Evolutionary conservation across 2,329 filamentous ascomycete species (phyloP), one percentile per base, ranked within the genome.

Genomic region (Arthroderma uncinatum): DNA sequence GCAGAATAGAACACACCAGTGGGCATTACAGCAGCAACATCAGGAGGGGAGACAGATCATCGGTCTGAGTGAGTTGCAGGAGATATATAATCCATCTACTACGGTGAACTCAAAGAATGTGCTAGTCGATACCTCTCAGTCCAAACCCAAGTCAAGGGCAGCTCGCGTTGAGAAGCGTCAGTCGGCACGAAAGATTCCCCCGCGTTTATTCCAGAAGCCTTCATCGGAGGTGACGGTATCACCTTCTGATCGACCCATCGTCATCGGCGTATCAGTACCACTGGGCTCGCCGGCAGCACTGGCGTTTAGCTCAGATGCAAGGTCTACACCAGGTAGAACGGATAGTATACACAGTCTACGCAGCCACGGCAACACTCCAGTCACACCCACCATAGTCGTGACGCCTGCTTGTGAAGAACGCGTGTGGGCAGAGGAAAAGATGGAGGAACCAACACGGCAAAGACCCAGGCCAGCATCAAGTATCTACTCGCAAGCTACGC

Each of bases 241-340:
- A 2, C 74, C 74, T 1, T 74, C 72, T 1, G 73, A 75, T 28
- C 65, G 73, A 10, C 70, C 73, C 10, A 73, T 78, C 14, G 68
- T 75, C 58, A 78, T 78, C 55, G 75, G 76, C 9, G 67, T 76
- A 8, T 70, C 68, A 3, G 66, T 77, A 16, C 71, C 74, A 30
- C 64, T 64, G 44, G 60, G 68, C 42, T 40, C 40, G 21, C 53
- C 53, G 1, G 53, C 34, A 23, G 62, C 16, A 54, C 28, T 48
- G 12, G 44, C 44, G 9, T 48, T 48, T 48, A 21, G 30, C 28
- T 63, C 23, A 54, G 59, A 16, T 58, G 62, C 0, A 60, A 65
- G 21, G 61, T 59, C 39, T 56, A 25, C 53, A 16, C 34, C 25
- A 4, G 53, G 53, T 2, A 59, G 57, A 68, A 66, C 28, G 54